Percentiles rank a stretch among this genome's conserved stretches.
Evolutionary conservation across 176 grass and related monocot genomes (phyloP).

Genomic region (Luzula sylvatica): DNA sequence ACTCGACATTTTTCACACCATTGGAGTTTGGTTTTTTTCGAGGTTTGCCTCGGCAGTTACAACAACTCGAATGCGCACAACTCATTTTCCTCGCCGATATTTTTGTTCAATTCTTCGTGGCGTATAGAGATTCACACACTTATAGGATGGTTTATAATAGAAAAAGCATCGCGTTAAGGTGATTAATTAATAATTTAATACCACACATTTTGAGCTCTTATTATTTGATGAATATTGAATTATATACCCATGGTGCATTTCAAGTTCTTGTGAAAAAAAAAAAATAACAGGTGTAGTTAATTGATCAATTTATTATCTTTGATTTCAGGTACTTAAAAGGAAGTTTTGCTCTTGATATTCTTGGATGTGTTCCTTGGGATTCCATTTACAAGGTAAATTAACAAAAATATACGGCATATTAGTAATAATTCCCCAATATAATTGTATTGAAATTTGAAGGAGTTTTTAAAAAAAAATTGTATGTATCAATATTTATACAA

Average conservation of each 20-base stretch:
- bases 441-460: neutral
- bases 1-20: conserved; percentile 79
- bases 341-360: conserved; percentile 57
- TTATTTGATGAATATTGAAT: neutral
- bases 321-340: conserved; percentile 63
- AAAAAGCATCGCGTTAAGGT: conserved; percentile 52
- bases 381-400: conserved; percentile 58
- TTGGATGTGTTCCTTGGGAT: conserved; percentile 89
- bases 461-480: too few relatives aligned
- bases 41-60: conserved; percentile 44
- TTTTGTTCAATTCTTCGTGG: conserved; percentile 53
- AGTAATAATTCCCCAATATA: neutral
- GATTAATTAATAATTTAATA: too few relatives aligned
- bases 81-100: conserved; percentile 75
- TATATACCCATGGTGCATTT: too few relatives aligned
- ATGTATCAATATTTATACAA: neutral
- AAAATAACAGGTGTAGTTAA: neutral
- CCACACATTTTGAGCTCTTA: too few relatives aligned
- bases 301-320: neutral
- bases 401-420: neutral
- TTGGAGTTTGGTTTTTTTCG: conserved; percentile 81
- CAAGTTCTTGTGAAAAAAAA: neutral
- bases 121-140: conserved; percentile 56
- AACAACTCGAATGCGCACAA: conserved; percentile 66
- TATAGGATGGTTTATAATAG: conserved; percentile 54